Conservation (phyloP, 2,329 filamentous ascomycete genomes). For the Amauroascus verrucosus region DNA sequence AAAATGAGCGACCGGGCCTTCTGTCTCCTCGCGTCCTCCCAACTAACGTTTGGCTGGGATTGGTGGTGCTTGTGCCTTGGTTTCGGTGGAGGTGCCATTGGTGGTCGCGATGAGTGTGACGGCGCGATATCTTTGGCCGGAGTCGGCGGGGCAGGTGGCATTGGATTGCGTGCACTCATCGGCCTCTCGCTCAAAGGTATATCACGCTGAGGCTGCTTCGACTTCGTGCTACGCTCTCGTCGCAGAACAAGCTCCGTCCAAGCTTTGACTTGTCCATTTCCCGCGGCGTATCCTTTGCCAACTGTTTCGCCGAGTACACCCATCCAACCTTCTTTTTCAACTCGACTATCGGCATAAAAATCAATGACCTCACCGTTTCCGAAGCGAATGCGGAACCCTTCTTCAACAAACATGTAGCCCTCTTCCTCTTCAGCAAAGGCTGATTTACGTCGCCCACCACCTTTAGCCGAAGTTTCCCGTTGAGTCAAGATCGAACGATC, state of each 20-base stretch:
- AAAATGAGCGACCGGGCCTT: slow-evolving; percentile 36
- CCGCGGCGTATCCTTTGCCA: slow-evolving; percentile 43
- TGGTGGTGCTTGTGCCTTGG: slow-evolving; percentile 33
- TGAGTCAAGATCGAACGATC: slow-evolving; percentile 76
- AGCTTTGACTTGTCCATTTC: slow-evolving; percentile 40
- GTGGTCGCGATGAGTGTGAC: slow-evolving; percentile 24
- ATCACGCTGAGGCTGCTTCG: slow-evolving; percentile 18
- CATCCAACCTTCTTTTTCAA: slow-evolving; percentile 93
- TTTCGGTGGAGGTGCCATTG: slow-evolving; percentile 20
- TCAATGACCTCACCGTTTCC: slow-evolving; percentile 97
- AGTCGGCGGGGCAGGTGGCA: slow-evolving; percentile 18
- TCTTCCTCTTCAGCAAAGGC: slow-evolving; percentile 97
- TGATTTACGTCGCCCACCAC: slow-evolving; percentile 74
- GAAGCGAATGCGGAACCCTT: slow-evolving; percentile 97
- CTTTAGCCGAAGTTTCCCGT: slow-evolving; percentile 66
- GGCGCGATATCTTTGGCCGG: slow-evolving; percentile 20
- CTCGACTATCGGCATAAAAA: slow-evolving; percentile 85
- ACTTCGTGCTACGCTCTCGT: slow-evolving; percentile 33
- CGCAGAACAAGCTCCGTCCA: slow-evolving; percentile 54
- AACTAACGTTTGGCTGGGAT: slow-evolving; percentile 31
- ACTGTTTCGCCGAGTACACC: slow-evolving; percentile 65
- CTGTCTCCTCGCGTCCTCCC: slow-evolving; percentile 28
- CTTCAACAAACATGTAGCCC: slow-evolving; percentile 98
- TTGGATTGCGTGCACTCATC: slow-evolving; percentile 10
- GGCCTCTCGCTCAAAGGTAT: slow-evolving; percentile 3